Base-by-base conservation (phyloP, 129 eudicot species). In the Centella asiatica region DNA sequence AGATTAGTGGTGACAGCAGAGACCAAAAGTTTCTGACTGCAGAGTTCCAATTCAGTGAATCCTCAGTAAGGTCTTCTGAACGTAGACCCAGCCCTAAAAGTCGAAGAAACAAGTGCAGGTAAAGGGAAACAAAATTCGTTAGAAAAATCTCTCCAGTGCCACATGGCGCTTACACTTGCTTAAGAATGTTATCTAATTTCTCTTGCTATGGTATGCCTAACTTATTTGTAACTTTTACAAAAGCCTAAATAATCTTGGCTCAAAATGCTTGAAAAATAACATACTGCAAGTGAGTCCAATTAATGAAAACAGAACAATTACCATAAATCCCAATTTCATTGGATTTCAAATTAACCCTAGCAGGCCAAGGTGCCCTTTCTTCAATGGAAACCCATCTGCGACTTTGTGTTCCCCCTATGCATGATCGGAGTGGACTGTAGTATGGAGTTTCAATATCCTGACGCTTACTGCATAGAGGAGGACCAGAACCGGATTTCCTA, bases 331-430 rank as follows among this genome's bases (percentile, higher is more conserved):
- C 69, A 56, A 92, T 88, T 65, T 87, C 96, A 51, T 74, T 79
- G 49, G 80, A 61, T 67, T 52, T 85, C 67, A 82, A 66, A n/a
- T 77, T 73, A 56, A 90, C 78, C 61, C 86, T 78, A 36, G 96
- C 78, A 64, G 99, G 99, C 99, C 99, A 92, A 32, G 75, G 75
- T 24, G 86, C 58, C 71, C 84, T 84, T 62, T 82, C 84, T 71
- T 82, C 84, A 52, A 92, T 82, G 22, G 99, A 83, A 72, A 80
- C 60, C 99, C 99, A 92, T 74, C 90, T 70, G 53, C 83, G 92
- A 81, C 85, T 92, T 22, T 76, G 99, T 40, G 96, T 87, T 37
- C 99, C 99, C 45, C 85, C 99, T 52, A 92, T 78, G 83, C 99
- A 92, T 20, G 82, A 49, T 64, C 84, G 90, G 28, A 92, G 99